phyloP scores from a whole-genome alignment of 176 grass and related monocot species.

The Cenchrus americanus region DNA sequence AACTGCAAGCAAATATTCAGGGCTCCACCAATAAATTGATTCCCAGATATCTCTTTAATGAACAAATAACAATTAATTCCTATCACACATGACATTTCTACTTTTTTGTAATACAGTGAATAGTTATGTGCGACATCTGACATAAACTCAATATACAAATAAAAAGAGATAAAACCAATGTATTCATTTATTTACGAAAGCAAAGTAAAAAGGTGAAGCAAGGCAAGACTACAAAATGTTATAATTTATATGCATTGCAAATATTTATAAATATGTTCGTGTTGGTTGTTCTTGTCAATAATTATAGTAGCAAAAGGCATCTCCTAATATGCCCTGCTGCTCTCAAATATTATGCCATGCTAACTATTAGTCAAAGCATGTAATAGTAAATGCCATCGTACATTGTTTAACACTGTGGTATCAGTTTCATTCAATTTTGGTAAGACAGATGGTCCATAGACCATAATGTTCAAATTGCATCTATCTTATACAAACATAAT shows the following conservation, averaged over 20 bases:
- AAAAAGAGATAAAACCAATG: not conserved
- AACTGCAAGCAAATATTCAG: not conserved
- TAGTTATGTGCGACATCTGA: not conserved
- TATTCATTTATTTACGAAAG: not conserved
- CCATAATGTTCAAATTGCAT: not conserved
- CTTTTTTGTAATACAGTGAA: not conserved
- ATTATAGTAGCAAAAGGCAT: slow-evolving; percentile 17
- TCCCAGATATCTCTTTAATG: not conserved
- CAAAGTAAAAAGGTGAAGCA: not conserved
- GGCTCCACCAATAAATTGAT: not conserved
- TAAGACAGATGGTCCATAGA: not conserved
- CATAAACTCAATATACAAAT: not conserved
- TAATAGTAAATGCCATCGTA: not conserved
- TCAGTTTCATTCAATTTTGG: not conserved
- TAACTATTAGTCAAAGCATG: not conserved
- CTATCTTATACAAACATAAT: not conserved
- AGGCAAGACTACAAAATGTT: not conserved
- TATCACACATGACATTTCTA: slow-evolving; percentile 4
- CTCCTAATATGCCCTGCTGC: not conserved
- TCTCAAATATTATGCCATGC: slow-evolving; percentile 10
- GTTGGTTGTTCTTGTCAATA: not conserved
- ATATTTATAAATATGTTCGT: not conserved
- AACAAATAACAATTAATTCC: slow-evolving; percentile 7
- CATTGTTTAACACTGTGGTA: not conserved
- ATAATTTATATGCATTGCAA: not conserved